phyloP scores from a whole-genome alignment of 2,329 filamentous ascomycete genomes.

The Trichoderma hamatum region DNA sequence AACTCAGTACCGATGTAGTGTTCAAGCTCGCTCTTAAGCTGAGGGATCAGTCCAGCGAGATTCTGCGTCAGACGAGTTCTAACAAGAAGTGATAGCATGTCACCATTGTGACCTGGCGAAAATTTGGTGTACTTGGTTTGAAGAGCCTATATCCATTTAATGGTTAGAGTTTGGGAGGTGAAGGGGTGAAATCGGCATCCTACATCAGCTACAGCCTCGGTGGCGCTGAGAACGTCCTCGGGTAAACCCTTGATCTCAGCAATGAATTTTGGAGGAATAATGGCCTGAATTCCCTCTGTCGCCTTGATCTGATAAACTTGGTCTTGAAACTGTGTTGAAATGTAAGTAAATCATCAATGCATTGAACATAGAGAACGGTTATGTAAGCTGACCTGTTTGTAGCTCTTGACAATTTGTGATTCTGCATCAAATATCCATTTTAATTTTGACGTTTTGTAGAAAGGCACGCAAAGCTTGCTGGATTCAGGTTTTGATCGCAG shows the following conservation, averaged over 20 bases:
- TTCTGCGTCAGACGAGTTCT: slow-evolving; percentile 54
- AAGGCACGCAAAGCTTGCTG: slow-evolving; percentile 44
- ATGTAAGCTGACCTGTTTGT: slow-evolving; percentile 46
- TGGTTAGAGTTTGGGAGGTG: neutral
- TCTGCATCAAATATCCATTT: slow-evolving; percentile 58
- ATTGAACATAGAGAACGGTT: fast-evolving
- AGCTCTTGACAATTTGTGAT: slow-evolving; percentile 51
- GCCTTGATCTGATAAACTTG: slow-evolving; percentile 55
- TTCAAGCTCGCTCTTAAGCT: slow-evolving; percentile 52
- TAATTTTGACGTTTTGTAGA: slow-evolving; percentile 52
- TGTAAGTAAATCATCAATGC: slow-evolving; percentile 31
- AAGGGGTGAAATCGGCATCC: neutral
- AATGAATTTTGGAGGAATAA: slow-evolving; percentile 50
- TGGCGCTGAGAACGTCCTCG: slow-evolving; percentile 53
- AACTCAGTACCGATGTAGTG: slow-evolving; percentile 52
- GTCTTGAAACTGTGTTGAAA: slow-evolving; percentile 47
- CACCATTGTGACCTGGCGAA: slow-evolving; percentile 49
- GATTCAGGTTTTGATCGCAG: neutral
- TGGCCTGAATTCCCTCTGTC: slow-evolving; percentile 53
- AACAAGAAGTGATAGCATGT: slow-evolving; percentile 49
- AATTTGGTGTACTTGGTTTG: slow-evolving; percentile 57
- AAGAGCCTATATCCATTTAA: slow-evolving; percentile 45
- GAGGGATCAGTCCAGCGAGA: slow-evolving; percentile 49
- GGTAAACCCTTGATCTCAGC: slow-evolving; percentile 53
- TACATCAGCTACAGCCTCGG: slow-evolving; percentile 53